Percentiles rank a stretch among this genome's conserved stretches.
Evolutionary conservation across 495 filamentous ascomycete species (phyloP).

Genomic region (Symbiotaphrina buchneri): DNA sequence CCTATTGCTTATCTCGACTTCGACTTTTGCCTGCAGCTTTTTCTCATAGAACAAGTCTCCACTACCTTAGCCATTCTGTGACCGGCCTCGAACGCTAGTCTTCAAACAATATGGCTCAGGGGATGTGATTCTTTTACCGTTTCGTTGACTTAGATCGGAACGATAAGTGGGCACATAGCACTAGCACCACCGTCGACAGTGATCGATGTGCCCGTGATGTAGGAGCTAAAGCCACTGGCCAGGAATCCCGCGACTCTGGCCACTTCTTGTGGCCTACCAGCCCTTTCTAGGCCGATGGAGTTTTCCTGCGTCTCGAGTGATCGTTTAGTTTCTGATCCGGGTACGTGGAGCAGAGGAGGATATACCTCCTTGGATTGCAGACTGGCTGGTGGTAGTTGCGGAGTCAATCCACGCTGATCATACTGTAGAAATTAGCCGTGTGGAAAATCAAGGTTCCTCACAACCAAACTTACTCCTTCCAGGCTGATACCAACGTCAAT

Average conservation of each 20-base stretch:
- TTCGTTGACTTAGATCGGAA: slow-evolving; percentile 16
- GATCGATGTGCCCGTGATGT: slow-evolving; percentile 29
- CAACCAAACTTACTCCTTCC: slow-evolving; percentile 14
- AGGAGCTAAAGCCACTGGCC: slow-evolving; percentile 31
- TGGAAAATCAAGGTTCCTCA: too few relatives aligned
- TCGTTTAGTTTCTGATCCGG: too few relatives aligned
- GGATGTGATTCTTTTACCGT: too few relatives aligned
- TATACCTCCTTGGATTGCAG: slow-evolving; percentile 25
- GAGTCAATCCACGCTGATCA: slow-evolving; percentile 28
- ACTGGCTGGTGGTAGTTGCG: slow-evolving; percentile 29
- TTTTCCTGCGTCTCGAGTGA: slow-evolving; percentile 18
- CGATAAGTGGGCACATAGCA: slow-evolving; percentile 13
- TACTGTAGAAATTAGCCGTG: slow-evolving; percentile 12
- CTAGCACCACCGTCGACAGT: slow-evolving; percentile 30
- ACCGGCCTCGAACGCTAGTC: too few relatives aligned
- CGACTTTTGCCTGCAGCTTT: too few relatives aligned
- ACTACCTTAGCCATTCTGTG: too few relatives aligned
- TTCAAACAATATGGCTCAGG: too few relatives aligned
- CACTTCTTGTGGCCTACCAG: slow-evolving; percentile 28
- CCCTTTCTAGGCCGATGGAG: slow-evolving; percentile 22
- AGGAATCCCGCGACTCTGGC: slow-evolving; percentile 32
- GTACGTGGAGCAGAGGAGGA: too few relatives aligned
- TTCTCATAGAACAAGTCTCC: too few relatives aligned
- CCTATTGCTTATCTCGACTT: too few relatives aligned
- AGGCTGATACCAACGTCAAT: slow-evolving; percentile 34